A percentile compares a stretch with the other conserved stretches of the same genome.
Conservation (phyloP, 2,329 filamentous ascomycete species). For the Sordariomycetes sp. region DNA sequence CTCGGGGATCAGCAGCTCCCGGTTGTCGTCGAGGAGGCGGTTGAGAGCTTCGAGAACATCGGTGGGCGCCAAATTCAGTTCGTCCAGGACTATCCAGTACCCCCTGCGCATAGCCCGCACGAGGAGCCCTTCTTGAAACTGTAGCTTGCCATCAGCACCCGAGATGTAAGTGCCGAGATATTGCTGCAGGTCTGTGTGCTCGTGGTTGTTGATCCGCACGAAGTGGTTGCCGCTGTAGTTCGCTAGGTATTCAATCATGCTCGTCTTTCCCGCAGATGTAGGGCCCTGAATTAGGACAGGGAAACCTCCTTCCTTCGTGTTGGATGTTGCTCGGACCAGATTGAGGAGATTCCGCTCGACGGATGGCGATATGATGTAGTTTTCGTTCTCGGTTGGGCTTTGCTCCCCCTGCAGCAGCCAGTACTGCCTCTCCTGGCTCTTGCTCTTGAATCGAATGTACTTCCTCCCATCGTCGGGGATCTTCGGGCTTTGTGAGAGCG, state of each 20-base stretch:
- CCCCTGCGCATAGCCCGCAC: constrained; percentile 88
- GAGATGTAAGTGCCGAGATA: constrained; percentile 94
- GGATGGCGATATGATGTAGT: constrained; percentile 96
- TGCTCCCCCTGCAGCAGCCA: constrained; percentile 75
- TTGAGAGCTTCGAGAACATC: constrained; percentile 96
- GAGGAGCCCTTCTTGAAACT: constrained; percentile 86
- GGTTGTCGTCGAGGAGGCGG: constrained; percentile 87
- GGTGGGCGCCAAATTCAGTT: constrained; percentile 91
- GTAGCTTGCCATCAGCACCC: constrained; percentile 69
- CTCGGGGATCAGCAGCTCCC: constrained; percentile 90
- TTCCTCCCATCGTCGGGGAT: constrained; percentile 64
- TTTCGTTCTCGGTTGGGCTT: constrained; percentile 56
- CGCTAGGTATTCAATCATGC: constrained; percentile 98
- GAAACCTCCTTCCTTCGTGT: constrained; percentile 53
- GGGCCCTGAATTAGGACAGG: constrained; percentile 94
- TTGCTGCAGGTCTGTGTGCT: constrained; percentile 96
- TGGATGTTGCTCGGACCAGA: constrained; percentile 85
- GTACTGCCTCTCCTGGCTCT: constrained; percentile 59
- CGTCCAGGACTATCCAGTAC: constrained; percentile 96
- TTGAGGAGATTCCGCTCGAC: constrained; percentile 93
- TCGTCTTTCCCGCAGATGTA: constrained; percentile 95
- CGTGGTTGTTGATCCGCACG: constrained; percentile 98
- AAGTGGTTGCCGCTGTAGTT: constrained; percentile 95
- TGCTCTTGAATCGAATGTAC: constrained; percentile 71
- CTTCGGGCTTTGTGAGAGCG: constrained; percentile 69